phyloP scores from a whole-genome alignment of 1,284 basidiomycete species.

The Ceratobasidium papillatum region DNA sequence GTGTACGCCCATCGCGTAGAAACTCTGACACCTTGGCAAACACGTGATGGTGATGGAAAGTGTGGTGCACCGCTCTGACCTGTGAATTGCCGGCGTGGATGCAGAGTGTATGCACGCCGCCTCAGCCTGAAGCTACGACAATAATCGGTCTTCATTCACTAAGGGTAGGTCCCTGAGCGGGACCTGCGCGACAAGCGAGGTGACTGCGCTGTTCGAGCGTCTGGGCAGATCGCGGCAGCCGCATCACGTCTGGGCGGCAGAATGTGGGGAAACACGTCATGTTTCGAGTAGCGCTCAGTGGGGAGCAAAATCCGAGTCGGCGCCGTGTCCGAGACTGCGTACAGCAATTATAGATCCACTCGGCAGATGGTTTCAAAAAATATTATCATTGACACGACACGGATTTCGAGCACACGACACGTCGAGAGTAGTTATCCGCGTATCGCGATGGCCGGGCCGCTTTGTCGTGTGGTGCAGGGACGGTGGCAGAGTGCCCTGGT shows the following conservation, averaged over 20 bases:
- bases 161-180: background rate
- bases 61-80: background rate
- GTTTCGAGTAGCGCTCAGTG: slow-evolving; percentile 11
- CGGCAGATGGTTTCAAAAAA: background rate
- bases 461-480: background rate
- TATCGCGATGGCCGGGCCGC: background rate
- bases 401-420: background rate
- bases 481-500: background rate
- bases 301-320: background rate
- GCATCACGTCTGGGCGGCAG: background rate
- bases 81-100: background rate
- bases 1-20: background rate
- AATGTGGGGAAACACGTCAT: slow-evolving; percentile 19
- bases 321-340: background rate
- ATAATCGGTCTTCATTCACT: background rate
- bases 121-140: background rate
- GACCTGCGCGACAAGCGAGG: slow-evolving; percentile 14
- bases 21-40: slow-evolving; percentile 1
- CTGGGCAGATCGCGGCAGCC: slow-evolving; percentile 12
- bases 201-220: slow-evolving; percentile 11
- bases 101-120: slow-evolving; percentile 1
- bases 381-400: background rate
- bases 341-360: background rate
- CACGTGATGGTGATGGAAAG: slow-evolving; percentile 15
- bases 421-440: background rate